Conservation (phyloP, 805 yeast species). For the Ogataea degrootiae region DNA sequence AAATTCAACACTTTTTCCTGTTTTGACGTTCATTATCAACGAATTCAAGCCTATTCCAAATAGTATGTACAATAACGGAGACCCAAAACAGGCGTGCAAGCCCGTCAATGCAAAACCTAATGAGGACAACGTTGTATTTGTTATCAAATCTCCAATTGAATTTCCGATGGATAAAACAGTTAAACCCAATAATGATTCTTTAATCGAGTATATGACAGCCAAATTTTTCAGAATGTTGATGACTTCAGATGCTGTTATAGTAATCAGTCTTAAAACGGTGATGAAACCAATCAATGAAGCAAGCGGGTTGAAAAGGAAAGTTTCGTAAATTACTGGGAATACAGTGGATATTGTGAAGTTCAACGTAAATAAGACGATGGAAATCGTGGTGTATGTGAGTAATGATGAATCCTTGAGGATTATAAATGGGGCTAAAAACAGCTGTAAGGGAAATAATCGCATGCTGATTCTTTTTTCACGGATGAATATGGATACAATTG, state of each 20-base stretch:
- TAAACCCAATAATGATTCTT: slow-evolving; percentile 46
- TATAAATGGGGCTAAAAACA: slow-evolving; percentile 19
- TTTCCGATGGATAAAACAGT: slow-evolving; percentile 46
- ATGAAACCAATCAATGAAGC: slow-evolving; percentile 28
- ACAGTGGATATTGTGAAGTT: neutral
- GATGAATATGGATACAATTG: slow-evolving; percentile 4
- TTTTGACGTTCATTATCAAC: slow-evolving; percentile 22
- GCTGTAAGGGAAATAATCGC: slow-evolving; percentile 27
- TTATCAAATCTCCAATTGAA: slow-evolving; percentile 47
- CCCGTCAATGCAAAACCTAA: slow-evolving; percentile 39
- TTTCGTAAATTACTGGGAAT: slow-evolving; percentile 5
- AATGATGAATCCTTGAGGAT: neutral
- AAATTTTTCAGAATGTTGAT: slow-evolving; percentile 35
- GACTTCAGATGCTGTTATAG: slow-evolving; percentile 26
- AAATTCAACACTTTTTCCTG: slow-evolving; percentile 27
- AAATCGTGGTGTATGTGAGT: neutral
- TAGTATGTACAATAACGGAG: slow-evolving; percentile 44
- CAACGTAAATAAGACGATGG: neutral
- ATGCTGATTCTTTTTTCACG: slow-evolving; percentile 17
- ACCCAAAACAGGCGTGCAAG: slow-evolving; percentile 49
- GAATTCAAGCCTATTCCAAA: slow-evolving; percentile 50
- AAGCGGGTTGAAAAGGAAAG: slow-evolving; percentile 13
- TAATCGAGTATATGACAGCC: slow-evolving; percentile 39
- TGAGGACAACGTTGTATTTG: slow-evolving; percentile 41
- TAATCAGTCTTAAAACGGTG: slow-evolving; percentile 24